Evolutionary conservation across 306 rosid species (phyloP).

Genomic region (Acacia confusa): DNA sequence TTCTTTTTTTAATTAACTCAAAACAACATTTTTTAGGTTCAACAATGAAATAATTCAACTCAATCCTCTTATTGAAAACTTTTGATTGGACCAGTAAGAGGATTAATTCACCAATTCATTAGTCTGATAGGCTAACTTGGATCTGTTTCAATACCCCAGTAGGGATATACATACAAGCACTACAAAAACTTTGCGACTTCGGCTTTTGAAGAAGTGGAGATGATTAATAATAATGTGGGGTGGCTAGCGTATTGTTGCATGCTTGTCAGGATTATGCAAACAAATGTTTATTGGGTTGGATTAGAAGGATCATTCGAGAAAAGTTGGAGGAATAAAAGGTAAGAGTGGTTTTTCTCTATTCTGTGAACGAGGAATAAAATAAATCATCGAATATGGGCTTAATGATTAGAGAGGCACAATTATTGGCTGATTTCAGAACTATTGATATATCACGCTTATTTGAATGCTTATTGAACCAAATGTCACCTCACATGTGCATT

Average conservation of each 20-base stretch:
- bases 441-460: constrained; percentile 24
- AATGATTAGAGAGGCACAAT: constrained; percentile 53
- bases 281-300: constrained; percentile 21
- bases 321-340: background rate
- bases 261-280: constrained; percentile 25
- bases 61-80: too few relatives aligned
- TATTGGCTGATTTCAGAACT: constrained; percentile 40
- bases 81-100: too few relatives aligned
- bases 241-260: constrained; percentile 1
- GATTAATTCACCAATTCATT: too few relatives aligned
- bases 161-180: background rate
- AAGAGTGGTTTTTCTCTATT: constrained; percentile 14
- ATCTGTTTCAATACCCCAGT: background rate
- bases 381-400: constrained; percentile 32
- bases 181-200: background rate
- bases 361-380: constrained; percentile 11
- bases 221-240: too few relatives aligned
- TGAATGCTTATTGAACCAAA: constrained; percentile 17
- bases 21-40: too few relatives aligned
- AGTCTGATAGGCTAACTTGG: too few relatives aligned
- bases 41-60: too few relatives aligned
- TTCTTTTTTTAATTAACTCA: too few relatives aligned
- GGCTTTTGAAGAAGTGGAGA: constrained; percentile 4
- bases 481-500: constrained; percentile 4
- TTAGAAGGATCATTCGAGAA: constrained; percentile 22